Conservation (phyloP, 768 basidiomycete species). For the Lactarius vividus region DNA sequence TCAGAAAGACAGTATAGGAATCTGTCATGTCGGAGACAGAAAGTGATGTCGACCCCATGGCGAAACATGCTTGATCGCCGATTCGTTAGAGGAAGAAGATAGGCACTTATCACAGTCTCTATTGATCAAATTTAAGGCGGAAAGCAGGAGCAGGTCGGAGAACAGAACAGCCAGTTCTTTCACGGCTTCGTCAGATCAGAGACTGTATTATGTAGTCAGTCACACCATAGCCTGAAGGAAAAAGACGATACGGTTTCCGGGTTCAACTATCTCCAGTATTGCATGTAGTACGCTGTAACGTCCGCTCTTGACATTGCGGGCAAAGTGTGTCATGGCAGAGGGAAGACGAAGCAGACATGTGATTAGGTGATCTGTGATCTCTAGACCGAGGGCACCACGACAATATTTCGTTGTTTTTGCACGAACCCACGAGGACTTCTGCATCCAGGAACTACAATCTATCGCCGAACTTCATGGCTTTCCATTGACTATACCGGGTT, state of each 20-base stretch:
- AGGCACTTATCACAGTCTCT: slow-evolving; percentile 55
- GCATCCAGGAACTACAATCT: slow-evolving; percentile 79
- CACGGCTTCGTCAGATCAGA: slow-evolving; percentile 55
- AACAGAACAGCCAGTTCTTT: slow-evolving; percentile 55
- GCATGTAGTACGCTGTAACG: slow-evolving; percentile 18
- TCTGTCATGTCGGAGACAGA: slow-evolving; percentile 65
- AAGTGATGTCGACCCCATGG: slow-evolving; percentile 60
- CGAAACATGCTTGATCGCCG: slow-evolving; percentile 56
- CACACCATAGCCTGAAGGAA: background rate
- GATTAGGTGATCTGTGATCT: background rate
- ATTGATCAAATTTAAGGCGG: slow-evolving; percentile 78
- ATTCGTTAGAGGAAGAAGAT: background rate
- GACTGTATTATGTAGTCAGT: slow-evolving; percentile 32
- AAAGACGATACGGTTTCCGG: slow-evolving; percentile 35
- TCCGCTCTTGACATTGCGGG: slow-evolving; percentile 8
- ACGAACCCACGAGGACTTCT: slow-evolving; percentile 76
- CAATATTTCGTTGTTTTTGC: slow-evolving; percentile 73
- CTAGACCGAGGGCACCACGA: background rate
- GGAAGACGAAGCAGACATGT: background rate
- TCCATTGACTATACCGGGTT: slow-evolving; percentile 43
- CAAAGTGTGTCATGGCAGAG: background rate
- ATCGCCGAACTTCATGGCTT: slow-evolving; percentile 74
- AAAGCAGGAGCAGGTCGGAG: slow-evolving; percentile 60
- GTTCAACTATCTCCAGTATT: slow-evolving; percentile 32
- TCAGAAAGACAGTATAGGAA: slow-evolving; percentile 55